Conservation (phyloP, 2,329 filamentous ascomycete species). For the Arthrobotrys musiformis region DNA sequence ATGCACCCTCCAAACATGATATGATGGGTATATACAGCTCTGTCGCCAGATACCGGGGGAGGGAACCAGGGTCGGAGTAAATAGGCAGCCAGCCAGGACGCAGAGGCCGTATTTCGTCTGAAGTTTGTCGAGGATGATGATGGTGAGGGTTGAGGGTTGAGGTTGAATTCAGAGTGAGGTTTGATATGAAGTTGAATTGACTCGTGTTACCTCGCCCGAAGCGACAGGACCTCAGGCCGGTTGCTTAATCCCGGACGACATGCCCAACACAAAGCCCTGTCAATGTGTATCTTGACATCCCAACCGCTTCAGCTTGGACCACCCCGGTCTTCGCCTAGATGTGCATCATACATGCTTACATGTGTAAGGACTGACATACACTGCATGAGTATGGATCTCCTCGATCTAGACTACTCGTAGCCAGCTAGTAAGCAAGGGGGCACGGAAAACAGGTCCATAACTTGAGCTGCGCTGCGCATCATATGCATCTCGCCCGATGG, state of each 20-base stretch:
- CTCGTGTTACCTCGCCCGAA: constrained; percentile 33
- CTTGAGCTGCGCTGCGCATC: not conserved
- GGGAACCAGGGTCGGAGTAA: not conserved
- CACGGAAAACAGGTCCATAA: too few species aligned
- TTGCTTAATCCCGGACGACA: constrained; percentile 17
- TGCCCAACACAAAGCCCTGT: constrained; percentile 27
- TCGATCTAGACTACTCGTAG: not conserved
- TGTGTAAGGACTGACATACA: not conserved
- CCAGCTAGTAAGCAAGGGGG: not conserved
- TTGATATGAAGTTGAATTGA: not conserved
- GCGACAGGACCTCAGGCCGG: not conserved
- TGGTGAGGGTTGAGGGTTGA: not conserved
- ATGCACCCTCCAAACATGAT: constrained; percentile 48
- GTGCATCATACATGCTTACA: not conserved
- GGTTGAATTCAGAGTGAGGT: not conserved
- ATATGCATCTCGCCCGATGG: constrained; percentile 15
- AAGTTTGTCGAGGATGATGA: constrained; percentile 20
- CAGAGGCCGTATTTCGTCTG: constrained; percentile 18
- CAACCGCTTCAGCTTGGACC: constrained; percentile 10
- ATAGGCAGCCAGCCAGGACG: constrained; percentile 20
- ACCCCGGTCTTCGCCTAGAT: constrained; percentile 14
- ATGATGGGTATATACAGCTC: constrained; percentile 12
- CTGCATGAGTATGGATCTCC: not conserved
- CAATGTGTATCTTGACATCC: not conserved
- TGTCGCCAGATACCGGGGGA: constrained; percentile 5